A percentile compares a stretch with the other conserved stretches of the same genome.
Conservation (phyloP, 768 basidiomycete species). For the Trametopsis cervina region DNA sequence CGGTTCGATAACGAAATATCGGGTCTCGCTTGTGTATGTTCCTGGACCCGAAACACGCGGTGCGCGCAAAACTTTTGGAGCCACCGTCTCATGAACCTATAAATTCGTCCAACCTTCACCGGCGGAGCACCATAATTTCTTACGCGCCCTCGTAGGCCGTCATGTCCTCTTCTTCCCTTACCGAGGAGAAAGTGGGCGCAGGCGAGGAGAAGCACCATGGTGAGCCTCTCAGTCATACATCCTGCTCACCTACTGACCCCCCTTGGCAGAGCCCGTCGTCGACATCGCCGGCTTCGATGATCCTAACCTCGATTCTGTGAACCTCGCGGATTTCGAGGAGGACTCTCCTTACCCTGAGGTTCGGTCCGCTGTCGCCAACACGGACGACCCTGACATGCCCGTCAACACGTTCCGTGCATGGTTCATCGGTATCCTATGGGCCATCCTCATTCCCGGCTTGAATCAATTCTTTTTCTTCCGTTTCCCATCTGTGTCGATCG, state of each 20-base stretch:
- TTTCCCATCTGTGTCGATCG: conserved; percentile 29
- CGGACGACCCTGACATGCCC: conserved; percentile 60
- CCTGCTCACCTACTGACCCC: not conserved
- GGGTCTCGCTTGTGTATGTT: too few relatives aligned
- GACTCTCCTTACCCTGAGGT: conserved; percentile 84
- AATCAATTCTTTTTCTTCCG: conserved; percentile 47
- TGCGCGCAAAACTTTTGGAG: too few relatives aligned
- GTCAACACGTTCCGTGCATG: conserved; percentile 62
- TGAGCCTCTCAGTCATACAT: too few relatives aligned
- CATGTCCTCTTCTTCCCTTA: not conserved
- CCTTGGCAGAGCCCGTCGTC: conserved; percentile 1
- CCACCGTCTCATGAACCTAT: not conserved
- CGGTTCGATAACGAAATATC: too few relatives aligned
- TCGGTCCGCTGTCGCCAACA: conserved; percentile 64
- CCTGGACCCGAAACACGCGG: too few relatives aligned
- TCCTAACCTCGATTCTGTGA: conserved; percentile 26
- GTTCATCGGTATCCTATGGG: conserved; percentile 63
- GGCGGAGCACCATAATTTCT: not conserved
- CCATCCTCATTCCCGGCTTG: conserved; percentile 39
- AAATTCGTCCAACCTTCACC: too few relatives aligned
- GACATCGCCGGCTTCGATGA: conserved; percentile 24
- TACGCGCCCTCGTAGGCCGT: not conserved
- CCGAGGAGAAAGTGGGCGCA: not conserved
- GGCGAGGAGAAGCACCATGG: not conserved
- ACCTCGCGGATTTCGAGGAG: conserved; percentile 4